Evolutionary conservation across 2,329 filamentous ascomycete species (phyloP), one percentile per base, ranked within the genome.

Genomic region (Stemphylium vesicarium): DNA sequence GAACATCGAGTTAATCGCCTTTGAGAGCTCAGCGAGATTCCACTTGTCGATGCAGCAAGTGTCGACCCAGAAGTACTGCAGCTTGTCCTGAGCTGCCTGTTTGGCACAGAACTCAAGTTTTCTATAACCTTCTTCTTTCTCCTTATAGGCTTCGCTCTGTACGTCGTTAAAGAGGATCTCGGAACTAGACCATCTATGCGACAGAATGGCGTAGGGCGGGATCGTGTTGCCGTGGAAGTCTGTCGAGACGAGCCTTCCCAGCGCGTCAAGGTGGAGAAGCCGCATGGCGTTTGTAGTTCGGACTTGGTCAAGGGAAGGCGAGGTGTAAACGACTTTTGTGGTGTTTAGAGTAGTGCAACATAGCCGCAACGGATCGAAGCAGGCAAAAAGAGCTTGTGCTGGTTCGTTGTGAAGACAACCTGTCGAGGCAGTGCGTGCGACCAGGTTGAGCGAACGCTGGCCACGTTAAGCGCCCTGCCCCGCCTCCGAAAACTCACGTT

Each of bases 181-280:
- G 12, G 67, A 65, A 35, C 63, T 46, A 15, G 53, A 43, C 72
- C 71, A 75, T 49, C 62, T 68, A 55, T 76, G 73, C 18, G 71
- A 76, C 10, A 76, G 68, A 41, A 75, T 75, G 7, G 70, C 72
- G 50, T 74, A 74, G 37, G 51, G 60, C 41, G 54, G 56, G 32
- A 58, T 58, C 8, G 40, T 35, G 26, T 62, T 60, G 42, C 54
- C 36, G 42, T 48, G 15, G 16, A 60, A 63, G 22, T 62, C 50
- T 53, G 57, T 63, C 35, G 52, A 54, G 53, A 53, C 31, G 9
- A 48, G 55, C 32, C 39, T 57, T 22, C 47, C 49, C 11, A 37
- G 33, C 24, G 36, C 32, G 42, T 46, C 52, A 64, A 59, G 4
- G 50, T 20, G 20, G 20, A 20, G 20, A 20, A 20, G 20, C 20